These are phyloP conservation scores for Ascochyta rabiei DNA, from an alignment of 2,329 filamentous ascomycete genomes.

Conservation along the genomic window DNA sequence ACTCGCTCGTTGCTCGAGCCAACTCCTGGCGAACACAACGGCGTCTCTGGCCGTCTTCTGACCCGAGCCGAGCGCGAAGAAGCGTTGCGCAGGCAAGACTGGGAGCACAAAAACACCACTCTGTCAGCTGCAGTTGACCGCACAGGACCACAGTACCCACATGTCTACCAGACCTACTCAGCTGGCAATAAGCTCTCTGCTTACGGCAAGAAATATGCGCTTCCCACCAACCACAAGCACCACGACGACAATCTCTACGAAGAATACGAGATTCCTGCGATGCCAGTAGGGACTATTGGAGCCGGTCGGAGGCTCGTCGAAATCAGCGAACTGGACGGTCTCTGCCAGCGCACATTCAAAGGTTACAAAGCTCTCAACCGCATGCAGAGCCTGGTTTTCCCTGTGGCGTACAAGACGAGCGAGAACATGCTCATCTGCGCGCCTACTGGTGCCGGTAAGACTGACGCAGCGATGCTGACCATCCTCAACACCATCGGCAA, in stretches of 20 bases:
- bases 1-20: slow-evolving; percentile 37
- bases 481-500: slow-evolving; percentile 90
- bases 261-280: slow-evolving; percentile 85
- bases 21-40: slow-evolving; percentile 49
- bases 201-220: slow-evolving; percentile 78
- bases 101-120: slow-evolving; percentile 78
- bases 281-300: slow-evolving; percentile 75
- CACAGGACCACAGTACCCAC: slow-evolving; percentile 80
- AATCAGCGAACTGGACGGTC: slow-evolving; percentile 82
- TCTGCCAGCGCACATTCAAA: slow-evolving; percentile 90
- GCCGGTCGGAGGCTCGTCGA: slow-evolving; percentile 75
- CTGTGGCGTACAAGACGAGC: slow-evolving; percentile 91
- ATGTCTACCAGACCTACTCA: slow-evolving; percentile 84
- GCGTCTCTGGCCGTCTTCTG: slow-evolving; percentile 65
- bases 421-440: slow-evolving; percentile 99
- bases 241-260: slow-evolving; percentile 81
- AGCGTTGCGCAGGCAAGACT: slow-evolving; percentile 75
- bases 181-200: slow-evolving; percentile 85
- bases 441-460: slow-evolving; percentile 97
- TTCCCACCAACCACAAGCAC: slow-evolving; percentile 77
- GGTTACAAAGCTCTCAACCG: slow-evolving; percentile 93
- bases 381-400: slow-evolving; percentile 97
- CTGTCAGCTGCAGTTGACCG: slow-evolving; percentile 74
- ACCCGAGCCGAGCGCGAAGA: slow-evolving; percentile 80
- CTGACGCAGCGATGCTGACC: slow-evolving; percentile 95